These are phyloP conservation scores for Apophysomyces elegans DNA, from an alignment of 371 early-diverging fungal genomes.

Conservation along the genomic window DNA sequence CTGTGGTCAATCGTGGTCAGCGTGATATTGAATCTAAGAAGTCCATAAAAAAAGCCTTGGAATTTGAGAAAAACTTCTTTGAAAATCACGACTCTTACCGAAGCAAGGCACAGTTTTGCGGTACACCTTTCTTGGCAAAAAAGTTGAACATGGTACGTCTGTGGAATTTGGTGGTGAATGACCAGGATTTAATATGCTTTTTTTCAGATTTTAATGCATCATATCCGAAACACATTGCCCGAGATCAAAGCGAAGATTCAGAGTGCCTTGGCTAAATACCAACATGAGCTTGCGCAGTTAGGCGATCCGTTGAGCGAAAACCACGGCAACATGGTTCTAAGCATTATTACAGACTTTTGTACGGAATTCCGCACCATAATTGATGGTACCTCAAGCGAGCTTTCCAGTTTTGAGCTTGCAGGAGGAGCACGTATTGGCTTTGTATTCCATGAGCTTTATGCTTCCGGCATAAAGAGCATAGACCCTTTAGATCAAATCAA, in stretches of 20 bases:
- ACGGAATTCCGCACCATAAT: constrained; percentile 93
- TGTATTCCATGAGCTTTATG: constrained; percentile 97
- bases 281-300: constrained; percentile 80
- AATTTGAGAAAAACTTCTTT: constrained; percentile 91
- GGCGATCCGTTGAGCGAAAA: constrained; percentile 89
- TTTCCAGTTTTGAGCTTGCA: constrained; percentile 91
- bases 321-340: constrained; percentile 84
- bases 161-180: constrained; percentile 14
- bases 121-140: constrained; percentile 96
- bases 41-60: constrained; percentile 86
- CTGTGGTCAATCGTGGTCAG: constrained; percentile 97
- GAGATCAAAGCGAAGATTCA: constrained; percentile 97
- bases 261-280: constrained; percentile 83
- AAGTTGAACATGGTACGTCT: constrained; percentile 86
- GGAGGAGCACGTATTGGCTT: constrained; percentile 98
- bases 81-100: constrained; percentile 92
- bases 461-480: constrained; percentile 87
- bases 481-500: constrained; percentile 98
- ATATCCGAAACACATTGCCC: constrained; percentile 94
- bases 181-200: background rate
- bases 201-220: constrained; percentile 93
- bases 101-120: constrained; percentile 97
- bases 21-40: constrained; percentile 94
- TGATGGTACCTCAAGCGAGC: constrained; percentile 92
- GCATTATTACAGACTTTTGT: constrained; percentile 97